Conservation (phyloP, 2,329 filamentous ascomycete species). For the Ambrosiella xylebori region DNA sequence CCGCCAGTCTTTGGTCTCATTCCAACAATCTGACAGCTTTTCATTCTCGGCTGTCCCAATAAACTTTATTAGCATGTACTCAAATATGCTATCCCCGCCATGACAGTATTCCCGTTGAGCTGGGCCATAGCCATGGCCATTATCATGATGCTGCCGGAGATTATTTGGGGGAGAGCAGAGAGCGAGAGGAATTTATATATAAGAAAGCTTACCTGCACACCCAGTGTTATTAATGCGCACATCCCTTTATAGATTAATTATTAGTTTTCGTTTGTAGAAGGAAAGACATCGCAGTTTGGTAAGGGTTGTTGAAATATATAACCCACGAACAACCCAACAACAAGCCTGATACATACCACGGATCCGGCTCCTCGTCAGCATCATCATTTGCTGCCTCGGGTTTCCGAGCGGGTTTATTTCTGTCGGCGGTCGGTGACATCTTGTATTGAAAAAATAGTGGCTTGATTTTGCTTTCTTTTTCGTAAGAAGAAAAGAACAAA, state of each 20-base stretch:
- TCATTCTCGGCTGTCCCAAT: conserved; percentile 55
- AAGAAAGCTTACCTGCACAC: conserved; percentile 50
- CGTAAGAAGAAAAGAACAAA: background rate
- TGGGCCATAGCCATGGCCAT: too few relatives aligned
- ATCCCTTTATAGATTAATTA: conserved; percentile 44
- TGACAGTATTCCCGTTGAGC: background rate
- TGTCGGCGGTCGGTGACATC: background rate
- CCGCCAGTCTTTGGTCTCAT: conserved; percentile 90
- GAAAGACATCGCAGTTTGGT: conserved; percentile 12
- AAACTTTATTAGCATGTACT: background rate
- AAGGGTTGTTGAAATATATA: too few relatives aligned
- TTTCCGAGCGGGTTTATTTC: conserved; percentile 15
- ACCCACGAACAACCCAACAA: background rate
- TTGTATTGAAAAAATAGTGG: background rate
- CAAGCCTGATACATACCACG: conserved; percentile 48
- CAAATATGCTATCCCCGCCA: background rate
- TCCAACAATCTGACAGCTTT: conserved; percentile 90
- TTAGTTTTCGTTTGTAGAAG: background rate
- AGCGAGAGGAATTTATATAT: background rate
- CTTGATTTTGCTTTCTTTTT: background rate
- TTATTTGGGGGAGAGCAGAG: background rate
- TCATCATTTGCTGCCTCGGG: conserved; percentile 22
- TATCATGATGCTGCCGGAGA: background rate
- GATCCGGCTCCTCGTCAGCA: conserved; percentile 79
- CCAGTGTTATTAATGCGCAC: conserved; percentile 95